Base-by-base conservation (phyloP, 495 filamentous ascomycete species). In the Tetracladium setigerum region DNA sequence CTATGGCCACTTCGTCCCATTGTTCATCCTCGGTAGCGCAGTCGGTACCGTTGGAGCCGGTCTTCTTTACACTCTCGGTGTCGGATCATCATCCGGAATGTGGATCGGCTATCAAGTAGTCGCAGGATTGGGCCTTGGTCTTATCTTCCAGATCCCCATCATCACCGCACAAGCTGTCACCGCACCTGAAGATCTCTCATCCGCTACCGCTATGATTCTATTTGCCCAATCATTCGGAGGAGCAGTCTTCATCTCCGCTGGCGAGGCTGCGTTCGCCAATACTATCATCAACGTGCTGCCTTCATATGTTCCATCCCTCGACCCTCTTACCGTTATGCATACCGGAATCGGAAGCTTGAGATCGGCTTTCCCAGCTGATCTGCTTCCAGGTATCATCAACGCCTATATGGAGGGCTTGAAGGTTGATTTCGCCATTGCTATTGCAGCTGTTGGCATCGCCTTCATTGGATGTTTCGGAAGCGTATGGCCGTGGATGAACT, bases 161-260 rank as follows among this genome's bases (percentile, higher is more conserved):
- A 60, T 60, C 44, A 35, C 47, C 5, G 57, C 31, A n/a, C 57
- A 60, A 46, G 53, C 50, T 1, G 13, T 44, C n/a, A 41, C 52
- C n/a, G 19, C 11, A 1, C 27, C 53, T 4, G 17, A 18, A 11
- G 57, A 60, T 41, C 46, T 60, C 14, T 38, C 50, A 1, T 56
- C 57, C 13, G 53, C 47, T 15, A 60, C 57, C 1, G 57, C 57
- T 2, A 56, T 60, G 57, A 44, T 60, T 38, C 37, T 60, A 1
- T 60, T 60, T 44, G 39, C 41, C 7, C 57, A 60, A 39, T 56
- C 57, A 11, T 62, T 89, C 1, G 80, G 80, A 11, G 82, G 78
- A 38, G 75, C 83, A 2, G 61, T 89, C 37, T 85, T 87, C 58
- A 64, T 80, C 33, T 72, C 75, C 0, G 71, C 83, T 19, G 82